Conservation (phyloP, 306 rosid genomes). For the Mimosa bimucronata region DNA sequence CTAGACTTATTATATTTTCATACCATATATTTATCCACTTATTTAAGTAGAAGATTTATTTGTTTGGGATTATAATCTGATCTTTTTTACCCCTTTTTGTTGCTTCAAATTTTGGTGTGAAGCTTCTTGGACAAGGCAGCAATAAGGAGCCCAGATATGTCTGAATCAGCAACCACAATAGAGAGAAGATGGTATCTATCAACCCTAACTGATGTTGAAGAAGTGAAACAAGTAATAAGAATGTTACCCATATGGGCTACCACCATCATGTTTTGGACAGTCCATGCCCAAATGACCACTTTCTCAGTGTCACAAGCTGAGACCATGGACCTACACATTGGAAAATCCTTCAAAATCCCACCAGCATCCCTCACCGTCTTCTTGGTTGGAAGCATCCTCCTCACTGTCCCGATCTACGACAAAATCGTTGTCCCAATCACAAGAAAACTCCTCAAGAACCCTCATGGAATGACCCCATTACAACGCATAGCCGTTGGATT, state of each 20-base stretch:
- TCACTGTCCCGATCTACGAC: conserved; percentile 73
- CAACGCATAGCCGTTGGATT: conserved; percentile 77
- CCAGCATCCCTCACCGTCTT: conserved; percentile 71
- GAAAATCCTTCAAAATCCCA: conserved; percentile 70
- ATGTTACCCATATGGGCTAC: conserved; percentile 95
- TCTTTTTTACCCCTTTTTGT: background rate
- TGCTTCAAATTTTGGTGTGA: background rate
- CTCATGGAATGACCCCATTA: conserved; percentile 67
- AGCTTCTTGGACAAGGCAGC: conserved; percentile 92
- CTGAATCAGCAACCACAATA: background rate
- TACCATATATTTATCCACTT: background rate
- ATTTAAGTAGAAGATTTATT: background rate
- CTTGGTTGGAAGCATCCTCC: conserved; percentile 72
- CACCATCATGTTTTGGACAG: conserved; percentile 77
- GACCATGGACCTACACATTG: conserved; percentile 79
- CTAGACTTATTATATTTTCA: background rate
- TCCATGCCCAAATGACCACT: conserved; percentile 85
- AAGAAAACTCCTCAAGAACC: conserved; percentile 49
- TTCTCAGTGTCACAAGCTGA: conserved; percentile 83
- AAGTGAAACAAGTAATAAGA: conserved; percentile 65
- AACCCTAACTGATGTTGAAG: conserved; percentile 83
- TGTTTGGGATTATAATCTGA: background rate
- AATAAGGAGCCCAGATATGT: conserved; percentile 48
- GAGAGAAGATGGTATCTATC: conserved; percentile 66
- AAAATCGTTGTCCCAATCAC: conserved; percentile 56